Evolutionary conservation across 495 filamentous ascomycete genomes (phyloP).

Genomic region (Lasiosphaeria hispida): DNA sequence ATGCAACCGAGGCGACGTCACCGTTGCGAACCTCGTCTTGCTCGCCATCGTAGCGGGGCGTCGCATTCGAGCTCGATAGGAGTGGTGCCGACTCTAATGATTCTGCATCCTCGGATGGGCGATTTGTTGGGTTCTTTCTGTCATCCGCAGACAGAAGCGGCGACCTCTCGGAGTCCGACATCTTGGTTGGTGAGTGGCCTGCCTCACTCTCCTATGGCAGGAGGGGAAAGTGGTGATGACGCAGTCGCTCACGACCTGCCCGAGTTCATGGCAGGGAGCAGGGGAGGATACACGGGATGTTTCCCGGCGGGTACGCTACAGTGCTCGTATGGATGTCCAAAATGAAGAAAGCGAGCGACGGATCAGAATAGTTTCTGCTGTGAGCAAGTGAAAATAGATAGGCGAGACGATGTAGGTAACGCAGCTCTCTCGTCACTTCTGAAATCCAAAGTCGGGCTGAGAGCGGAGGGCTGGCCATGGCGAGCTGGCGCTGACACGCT

Average conservation of each 20-base stretch:
- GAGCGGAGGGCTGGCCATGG: too few species aligned
- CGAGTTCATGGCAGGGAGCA: conserved; percentile 20
- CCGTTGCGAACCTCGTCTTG: conserved; percentile 29
- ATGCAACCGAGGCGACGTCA: conserved; percentile 20
- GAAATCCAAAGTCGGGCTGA: too few species aligned
- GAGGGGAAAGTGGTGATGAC: conserved; percentile 8
- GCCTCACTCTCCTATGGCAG: not conserved
- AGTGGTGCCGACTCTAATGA: conserved; percentile 55
- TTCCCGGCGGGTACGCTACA: not conserved
- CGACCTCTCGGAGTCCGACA: conserved; percentile 46
- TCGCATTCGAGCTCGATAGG: conserved; percentile 38
- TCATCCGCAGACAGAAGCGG: conserved; percentile 36
- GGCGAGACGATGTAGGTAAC: too few species aligned
- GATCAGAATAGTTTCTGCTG: too few species aligned
- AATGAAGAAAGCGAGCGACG: too few species aligned
- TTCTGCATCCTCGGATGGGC: conserved; percentile 20
- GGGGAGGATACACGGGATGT: not conserved
- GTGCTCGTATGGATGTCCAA: too few species aligned
- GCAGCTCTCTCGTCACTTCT: too few species aligned
- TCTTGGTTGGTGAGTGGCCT: conserved; percentile 19
- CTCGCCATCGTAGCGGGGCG: conserved; percentile 49
- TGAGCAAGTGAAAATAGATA: too few species aligned
- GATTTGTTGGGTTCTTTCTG: conserved; percentile 31
- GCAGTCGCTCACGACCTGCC: conserved; percentile 8
- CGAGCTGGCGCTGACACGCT: too few species aligned